These are phyloP conservation scores for Vitis hybrid DNA, from an alignment of 177 flowering plant genomes.

Conservation along the genomic window DNA sequence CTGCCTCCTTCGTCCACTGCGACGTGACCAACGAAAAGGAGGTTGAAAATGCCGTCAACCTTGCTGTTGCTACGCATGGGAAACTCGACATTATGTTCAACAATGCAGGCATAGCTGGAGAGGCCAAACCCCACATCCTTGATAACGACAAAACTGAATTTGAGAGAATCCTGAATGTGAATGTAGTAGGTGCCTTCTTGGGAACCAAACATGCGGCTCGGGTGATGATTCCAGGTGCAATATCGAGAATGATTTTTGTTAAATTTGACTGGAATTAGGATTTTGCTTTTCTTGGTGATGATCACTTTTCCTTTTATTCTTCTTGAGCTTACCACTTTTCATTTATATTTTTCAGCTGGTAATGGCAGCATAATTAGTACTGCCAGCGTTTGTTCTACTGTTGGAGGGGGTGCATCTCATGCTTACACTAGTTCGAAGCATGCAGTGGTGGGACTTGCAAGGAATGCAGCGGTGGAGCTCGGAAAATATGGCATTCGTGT, in stretches of 20 bases:
- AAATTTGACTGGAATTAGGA: too few relatives aligned
- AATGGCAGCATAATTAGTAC: constrained; percentile 31
- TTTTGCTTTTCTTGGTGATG: too few relatives aligned
- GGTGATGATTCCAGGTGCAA: constrained; percentile 27
- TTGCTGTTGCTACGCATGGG: too few relatives aligned
- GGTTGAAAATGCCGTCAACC: too few relatives aligned
- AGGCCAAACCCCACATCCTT: constrained; percentile 6
- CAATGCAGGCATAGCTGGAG: neutral
- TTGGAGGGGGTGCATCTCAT: constrained; percentile 22
- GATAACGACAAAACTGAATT: constrained; percentile 13
- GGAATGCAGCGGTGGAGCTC: constrained; percentile 31
- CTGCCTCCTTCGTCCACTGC: too few relatives aligned
- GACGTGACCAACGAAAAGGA: too few relatives aligned
- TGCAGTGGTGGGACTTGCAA: constrained; percentile 34
- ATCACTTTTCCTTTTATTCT: too few relatives aligned
- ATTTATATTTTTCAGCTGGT: neutral
- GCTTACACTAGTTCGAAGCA: constrained; percentile 40
- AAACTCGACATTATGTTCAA: too few relatives aligned
- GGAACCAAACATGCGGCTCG: constrained; percentile 47
- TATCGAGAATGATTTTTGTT: too few relatives aligned
- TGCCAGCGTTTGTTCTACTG: constrained; percentile 7
- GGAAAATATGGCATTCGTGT: constrained; percentile 42
- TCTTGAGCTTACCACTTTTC: too few relatives aligned
- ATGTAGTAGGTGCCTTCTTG: constrained; percentile 25
- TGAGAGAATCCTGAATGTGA: constrained; percentile 15